These are phyloP conservation scores for Pterulicium gracile DNA, from an alignment of 1,284 basidiomycete genomes.

Conservation along the genomic window DNA sequence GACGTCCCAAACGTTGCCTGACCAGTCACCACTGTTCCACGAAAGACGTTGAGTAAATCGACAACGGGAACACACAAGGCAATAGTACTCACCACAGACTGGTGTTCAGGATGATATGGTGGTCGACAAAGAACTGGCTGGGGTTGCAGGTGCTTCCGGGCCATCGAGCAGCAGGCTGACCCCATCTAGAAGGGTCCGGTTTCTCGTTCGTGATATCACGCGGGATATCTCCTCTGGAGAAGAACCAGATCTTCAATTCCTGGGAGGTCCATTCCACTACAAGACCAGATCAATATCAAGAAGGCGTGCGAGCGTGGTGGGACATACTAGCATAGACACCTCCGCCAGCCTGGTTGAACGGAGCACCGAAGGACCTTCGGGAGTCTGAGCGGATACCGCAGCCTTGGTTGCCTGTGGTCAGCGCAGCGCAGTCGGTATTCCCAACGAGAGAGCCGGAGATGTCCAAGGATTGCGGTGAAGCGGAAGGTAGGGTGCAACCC, in stretches of 20 bases:
- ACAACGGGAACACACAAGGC: conserved; percentile 2
- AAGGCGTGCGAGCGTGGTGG: background rate
- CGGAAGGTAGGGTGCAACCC: conserved; percentile 55
- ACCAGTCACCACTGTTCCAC: conserved; percentile 75
- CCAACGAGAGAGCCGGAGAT: conserved; percentile 55
- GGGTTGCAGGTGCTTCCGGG: conserved; percentile 62
- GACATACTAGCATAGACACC: conserved; percentile 74
- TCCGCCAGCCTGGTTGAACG: conserved; percentile 64
- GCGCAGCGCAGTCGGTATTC: conserved; percentile 59
- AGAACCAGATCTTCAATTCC: conserved; percentile 77
- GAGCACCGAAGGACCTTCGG: conserved; percentile 48
- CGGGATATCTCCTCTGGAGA: conserved; percentile 62
- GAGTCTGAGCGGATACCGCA: conserved; percentile 51
- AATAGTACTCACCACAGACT: conserved; percentile 52
- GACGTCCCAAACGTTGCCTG: conserved; percentile 62
- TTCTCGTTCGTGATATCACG: conserved; percentile 56
- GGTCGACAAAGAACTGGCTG: conserved; percentile 63
- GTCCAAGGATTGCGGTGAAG: conserved; percentile 35
- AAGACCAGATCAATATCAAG: conserved; percentile 5
- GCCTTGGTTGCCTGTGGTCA: conserved; percentile 55
- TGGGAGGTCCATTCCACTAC: conserved; percentile 63
- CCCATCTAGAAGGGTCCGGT: conserved; percentile 68
- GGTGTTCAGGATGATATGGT: conserved; percentile 74
- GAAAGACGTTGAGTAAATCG: conserved; percentile 9
- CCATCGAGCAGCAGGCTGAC: conserved; percentile 65